A percentile compares a stretch with the other conserved stretches of the same genome.
Evolutionary conservation across 202 grass and related monocot genomes (phyloP).

Genomic region (Digitaria exilis): DNA sequence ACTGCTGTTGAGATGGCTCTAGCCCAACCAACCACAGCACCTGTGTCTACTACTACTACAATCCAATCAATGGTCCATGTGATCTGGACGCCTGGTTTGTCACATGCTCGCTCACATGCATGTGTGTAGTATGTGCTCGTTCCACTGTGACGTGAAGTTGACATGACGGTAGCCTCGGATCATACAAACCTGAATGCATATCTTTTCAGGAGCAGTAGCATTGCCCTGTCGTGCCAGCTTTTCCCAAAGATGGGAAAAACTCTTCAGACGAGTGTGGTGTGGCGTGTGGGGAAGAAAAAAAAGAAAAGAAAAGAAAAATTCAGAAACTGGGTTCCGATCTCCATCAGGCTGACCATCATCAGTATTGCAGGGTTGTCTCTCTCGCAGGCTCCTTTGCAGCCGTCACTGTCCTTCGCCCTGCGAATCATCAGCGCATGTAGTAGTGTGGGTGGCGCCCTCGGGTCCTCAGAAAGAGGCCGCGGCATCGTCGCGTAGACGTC

Average conservation of each 20-base stretch:
- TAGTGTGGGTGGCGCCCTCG: conserved; percentile 36
- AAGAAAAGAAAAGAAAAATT: not conserved
- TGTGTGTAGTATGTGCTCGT: not conserved
- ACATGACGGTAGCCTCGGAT: conserved; percentile 31
- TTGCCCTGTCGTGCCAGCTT: not conserved
- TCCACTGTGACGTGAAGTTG: conserved; percentile 44
- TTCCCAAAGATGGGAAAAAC: not conserved
- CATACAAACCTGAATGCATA: conserved; percentile 4
- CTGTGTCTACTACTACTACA: not conserved
- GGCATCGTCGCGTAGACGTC: conserved; percentile 32
- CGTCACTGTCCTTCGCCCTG: conserved; percentile 25
- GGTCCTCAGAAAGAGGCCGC: conserved; percentile 7
- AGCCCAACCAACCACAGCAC: conserved; percentile 48
- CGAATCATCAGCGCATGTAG: not conserved
- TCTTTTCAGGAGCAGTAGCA: conserved; percentile 41
- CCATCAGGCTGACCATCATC: conserved; percentile 8
- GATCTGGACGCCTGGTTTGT: conserved; percentile 27
- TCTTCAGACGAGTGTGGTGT: not conserved
- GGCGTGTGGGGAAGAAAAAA: not conserved
- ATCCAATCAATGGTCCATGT: conserved; percentile 28
- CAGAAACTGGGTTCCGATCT: not conserved
- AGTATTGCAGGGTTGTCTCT: conserved; percentile 25
- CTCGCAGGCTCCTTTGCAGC: conserved; percentile 19
- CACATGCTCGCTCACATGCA: not conserved
- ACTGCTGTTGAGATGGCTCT: conserved; percentile 37